Evolutionary conservation across 345 rosid genomes (phyloP), one percentile per base, ranked within the genome.

Genomic region (Alliaria petiolata): DNA sequence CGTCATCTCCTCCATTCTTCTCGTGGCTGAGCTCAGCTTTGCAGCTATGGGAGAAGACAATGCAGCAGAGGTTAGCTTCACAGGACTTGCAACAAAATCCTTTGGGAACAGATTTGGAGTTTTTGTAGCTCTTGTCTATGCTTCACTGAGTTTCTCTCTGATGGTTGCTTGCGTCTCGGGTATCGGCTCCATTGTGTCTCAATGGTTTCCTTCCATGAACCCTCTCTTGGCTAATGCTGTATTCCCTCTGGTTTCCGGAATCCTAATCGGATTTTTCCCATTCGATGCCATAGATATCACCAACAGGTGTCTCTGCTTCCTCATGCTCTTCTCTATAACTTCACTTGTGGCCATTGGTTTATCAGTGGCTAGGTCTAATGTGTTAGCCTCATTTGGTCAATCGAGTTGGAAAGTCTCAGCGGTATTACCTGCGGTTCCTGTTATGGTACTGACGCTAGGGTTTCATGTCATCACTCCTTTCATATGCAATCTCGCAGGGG

Each of bases 401-500:
- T 83, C 88, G 46, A 86, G 90, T 6, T 87, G 97, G 96, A 77
- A 68, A 28, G 12, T 85, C 9, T 82, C 93, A 3, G 62, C 83
- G 7, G 83, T 86, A 78, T 85, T 87, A 81, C 97, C 92, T 15
- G 91, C 93, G 12, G 85, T 90, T 67, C 96, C 97, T 64, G 91
- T 90, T 12, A 83, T 86, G 55, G 97, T 93, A 19, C 86, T 93
- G 65, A 88, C 96, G 16, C 80, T 93, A 47, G 98, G 97, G 35
- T 93, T 90, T 79, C 97, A 93, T 81, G 97, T 93, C 36, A 87
- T 93, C 58, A 93, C 95, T 67, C 95, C 95, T 70, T 92, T 90
- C 72, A 83, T 88, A 75, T 90, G 97, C 62, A 92, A 86, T 67
- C 72, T 92, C 17, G 93, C 91, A 1, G 95, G 96, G 44, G 81